Evolutionary conservation across 2,329 filamentous ascomycete genomes (phyloP), one percentile per base, ranked within the genome.

Genomic region (Beauveria caledonica): DNA sequence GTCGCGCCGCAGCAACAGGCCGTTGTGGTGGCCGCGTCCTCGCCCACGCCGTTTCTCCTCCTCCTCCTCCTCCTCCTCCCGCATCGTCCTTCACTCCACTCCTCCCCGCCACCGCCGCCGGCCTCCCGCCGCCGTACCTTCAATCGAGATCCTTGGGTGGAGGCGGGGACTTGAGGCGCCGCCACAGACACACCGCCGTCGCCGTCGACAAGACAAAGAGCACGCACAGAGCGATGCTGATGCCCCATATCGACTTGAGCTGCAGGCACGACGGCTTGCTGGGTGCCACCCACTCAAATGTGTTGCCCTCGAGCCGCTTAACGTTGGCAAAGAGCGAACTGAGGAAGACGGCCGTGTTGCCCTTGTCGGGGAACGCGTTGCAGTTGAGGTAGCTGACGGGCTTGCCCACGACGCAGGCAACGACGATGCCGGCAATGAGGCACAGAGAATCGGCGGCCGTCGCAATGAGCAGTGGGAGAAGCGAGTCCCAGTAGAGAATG

Each of bases 211-310:
- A 80, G 63, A 83, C 80, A 68, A 89, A 90, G 40, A 90, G 75
- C 48, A 89, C 82, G 71, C 86, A 91, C 54, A 95, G 81, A 5
- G 86, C 86, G 72, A 96, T 92, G 71, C 85, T 84, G 62, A 96
- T 74, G 1, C 91, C 92, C 92, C 92, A 96, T 65, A 94, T 84
- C 17, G 88, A 84, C 80, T 96, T 95, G 72, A 92, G 86, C 77
- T 94, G 86, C 68, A 86, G 85, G 77, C 92, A 97, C 60, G 89
- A 88, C 19, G 81, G 72, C 71, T 79, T 79, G 66, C 78, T 79
- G 4, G 78, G 76, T 59, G 78, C 78, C 23, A 80, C 77, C 73
- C 82, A 81, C 49, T 76, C 70, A 57, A 78, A 75, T 44, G 64
- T 64, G 63, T 67, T 65, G 53, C 66, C 63, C 60, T 67, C 67